Conservation (phyloP, 2,329 filamentous ascomycete genomes). For the Botrytis fabae region DNA sequence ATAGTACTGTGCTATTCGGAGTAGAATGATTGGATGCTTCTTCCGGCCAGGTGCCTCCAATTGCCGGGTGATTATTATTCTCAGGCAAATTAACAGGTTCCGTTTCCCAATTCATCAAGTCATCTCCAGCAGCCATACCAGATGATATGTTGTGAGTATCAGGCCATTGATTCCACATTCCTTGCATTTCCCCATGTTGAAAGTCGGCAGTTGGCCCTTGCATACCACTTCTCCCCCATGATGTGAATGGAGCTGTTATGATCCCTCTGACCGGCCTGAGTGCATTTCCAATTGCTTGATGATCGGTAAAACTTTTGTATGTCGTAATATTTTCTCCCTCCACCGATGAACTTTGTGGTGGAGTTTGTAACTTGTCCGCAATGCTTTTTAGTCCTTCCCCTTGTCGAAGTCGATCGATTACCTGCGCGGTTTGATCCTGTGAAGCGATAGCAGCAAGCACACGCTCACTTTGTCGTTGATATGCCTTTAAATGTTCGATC, state of each 20-base stretch:
- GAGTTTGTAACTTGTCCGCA: constrained; percentile 53
- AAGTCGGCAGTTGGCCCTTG: constrained; percentile 4
- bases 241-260: constrained; percentile 50
- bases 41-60: constrained; percentile 45
- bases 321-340: constrained; percentile 34
- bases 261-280: constrained; percentile 44
- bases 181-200: constrained; percentile 27
- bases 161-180: constrained; percentile 12
- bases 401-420: constrained; percentile 53
- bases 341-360: constrained; percentile 37
- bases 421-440: constrained; percentile 45
- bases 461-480: constrained; percentile 55
- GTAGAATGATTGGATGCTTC: constrained; percentile 20
- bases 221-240: constrained; percentile 49
- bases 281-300: constrained; percentile 32
- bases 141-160: neutral
- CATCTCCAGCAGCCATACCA: constrained; percentile 22
- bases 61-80: constrained; percentile 49
- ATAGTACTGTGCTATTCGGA: constrained; percentile 25
- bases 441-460: constrained; percentile 54
- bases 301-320: constrained; percentile 43
- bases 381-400: constrained; percentile 58
- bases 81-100: constrained; percentile 29
- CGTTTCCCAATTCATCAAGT: constrained; percentile 39
- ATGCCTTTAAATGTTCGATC: constrained; percentile 56